Conservation (phyloP, 768 basidiomycete species). For the Boletellus sp. region DNA sequence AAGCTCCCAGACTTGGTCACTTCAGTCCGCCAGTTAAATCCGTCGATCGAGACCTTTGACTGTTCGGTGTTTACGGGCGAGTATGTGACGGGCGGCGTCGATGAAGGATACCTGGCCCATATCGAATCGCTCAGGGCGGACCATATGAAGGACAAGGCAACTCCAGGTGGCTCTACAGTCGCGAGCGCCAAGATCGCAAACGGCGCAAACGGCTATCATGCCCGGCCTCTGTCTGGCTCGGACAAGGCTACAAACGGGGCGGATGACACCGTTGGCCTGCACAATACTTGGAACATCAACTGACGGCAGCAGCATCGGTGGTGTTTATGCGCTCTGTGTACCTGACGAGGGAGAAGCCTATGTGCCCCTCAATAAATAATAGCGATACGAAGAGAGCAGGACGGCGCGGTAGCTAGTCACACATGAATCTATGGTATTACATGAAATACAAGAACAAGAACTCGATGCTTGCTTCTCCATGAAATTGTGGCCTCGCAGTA, state of each 20-base stretch:
- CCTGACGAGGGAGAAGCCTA: neutral
- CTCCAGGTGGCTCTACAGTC: conserved; percentile 29
- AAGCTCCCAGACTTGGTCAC: conserved; percentile 82
- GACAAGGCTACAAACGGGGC: conserved; percentile 54
- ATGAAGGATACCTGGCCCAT: conserved; percentile 71
- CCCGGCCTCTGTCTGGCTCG: conserved; percentile 26
- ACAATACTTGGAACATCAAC: conserved; percentile 60
- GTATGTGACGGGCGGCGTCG: conserved; percentile 92
- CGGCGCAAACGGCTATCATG: conserved; percentile 15
- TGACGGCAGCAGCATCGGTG: conserved; percentile 17
- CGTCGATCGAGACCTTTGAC: conserved; percentile 73
- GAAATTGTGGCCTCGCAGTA: conserved; percentile 1
- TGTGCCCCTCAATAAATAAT: conserved; percentile 4
- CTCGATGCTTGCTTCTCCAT: neutral
- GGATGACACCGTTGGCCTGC: conserved; percentile 76
- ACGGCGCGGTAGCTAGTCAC: conserved; percentile 5
- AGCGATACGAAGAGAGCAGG: conserved; percentile 3
- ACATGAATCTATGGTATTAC: conserved; percentile 13
- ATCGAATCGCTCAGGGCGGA: conserved; percentile 81
- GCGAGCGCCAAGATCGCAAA: conserved; percentile 36
- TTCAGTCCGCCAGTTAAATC: conserved; percentile 84
- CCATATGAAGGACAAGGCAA: conserved; percentile 60
- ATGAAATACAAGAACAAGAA: conserved; percentile 10
- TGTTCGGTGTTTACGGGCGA: conserved; percentile 98
- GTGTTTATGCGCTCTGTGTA: conserved; percentile 4